Evolutionary conservation across 2,329 filamentous ascomycete species (phyloP), one percentile per base, ranked within the genome.

Genomic region (Talaromyces marneffei): DNA sequence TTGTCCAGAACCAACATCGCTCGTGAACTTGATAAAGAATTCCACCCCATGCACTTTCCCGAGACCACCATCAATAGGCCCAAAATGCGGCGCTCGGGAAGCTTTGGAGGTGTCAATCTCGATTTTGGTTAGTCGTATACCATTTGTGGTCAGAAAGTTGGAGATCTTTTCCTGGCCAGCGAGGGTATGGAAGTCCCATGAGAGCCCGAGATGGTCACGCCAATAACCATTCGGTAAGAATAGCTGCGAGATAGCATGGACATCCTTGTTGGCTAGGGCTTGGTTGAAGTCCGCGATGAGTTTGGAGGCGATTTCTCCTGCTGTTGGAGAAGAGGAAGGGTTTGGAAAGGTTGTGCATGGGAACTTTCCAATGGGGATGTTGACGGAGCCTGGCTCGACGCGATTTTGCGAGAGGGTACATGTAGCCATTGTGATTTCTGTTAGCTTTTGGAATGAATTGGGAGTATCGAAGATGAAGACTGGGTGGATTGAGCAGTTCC

Each of bases 191-290:
- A 85, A 76, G 35, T 83, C 78, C 79, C 83, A 85, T 0, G 81
- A 80, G 9, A 86, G 67, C 6, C 75, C 79, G 3, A 87, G 77
- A 59, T 86, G 81, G 66, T 87, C 85, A 39, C 84, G 76, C 83
- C 83, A 87, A 68, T 81, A 85, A 23, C 79, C 76, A 39, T 80
- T 77, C 10, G 80, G 72, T 2, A 80, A 65, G 65, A 85, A 85
- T 0, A 85, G 74, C 4, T 71, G 63, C 0, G 74, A 70, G 6
- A 79, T 59, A 0, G 71, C 68, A 1, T 68, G 61, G 33, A 70
- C 68, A 50, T 80, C 71, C 7, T 70, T 67, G 8, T 69, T 66
- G 0, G 69, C 59, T 2, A 82, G 67, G 0, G 71, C 70, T 1
- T 68, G 37, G 62, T 81, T 82, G 60, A 82, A 69, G 4, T 71